A percentile compares a stretch with the other conserved stretches of the same genome.
These are phyloP conservation scores for Dactylis glomerata DNA, from an alignment of 176 grass and related monocot genomes.

Conservation along the genomic window DNA sequence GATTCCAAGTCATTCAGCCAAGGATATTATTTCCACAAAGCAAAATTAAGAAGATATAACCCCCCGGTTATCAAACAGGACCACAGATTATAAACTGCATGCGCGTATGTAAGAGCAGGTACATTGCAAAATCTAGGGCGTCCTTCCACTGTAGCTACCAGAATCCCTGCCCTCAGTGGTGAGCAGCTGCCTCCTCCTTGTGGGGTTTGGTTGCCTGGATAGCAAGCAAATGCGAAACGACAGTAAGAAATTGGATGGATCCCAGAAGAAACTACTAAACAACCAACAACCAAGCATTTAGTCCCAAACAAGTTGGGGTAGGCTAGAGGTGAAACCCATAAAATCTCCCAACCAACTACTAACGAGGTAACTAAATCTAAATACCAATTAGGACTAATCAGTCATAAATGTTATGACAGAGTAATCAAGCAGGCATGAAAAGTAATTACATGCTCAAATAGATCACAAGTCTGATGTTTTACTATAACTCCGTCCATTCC, in stretches of 20 bases:
- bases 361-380: neutral
- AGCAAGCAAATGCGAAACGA: neutral
- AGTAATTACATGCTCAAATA: neutral
- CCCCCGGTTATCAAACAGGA: neutral
- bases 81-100: conserved; percentile 27
- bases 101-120: neutral
- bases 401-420: neutral
- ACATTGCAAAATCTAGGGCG: neutral
- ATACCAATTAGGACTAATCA: neutral
- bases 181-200: conserved; percentile 45
- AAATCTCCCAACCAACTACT: too few species aligned
- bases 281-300: too few species aligned
- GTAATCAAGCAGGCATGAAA: neutral
- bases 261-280: neutral
- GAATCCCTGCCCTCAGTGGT: conserved; percentile 31
- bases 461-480: neutral
- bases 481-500: neutral
- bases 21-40: conserved; percentile 27
- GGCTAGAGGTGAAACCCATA: too few species aligned
- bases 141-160: neutral
- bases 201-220: conserved; percentile 42
- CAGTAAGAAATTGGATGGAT: neutral
- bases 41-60: neutral
- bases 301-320: too few species aligned
- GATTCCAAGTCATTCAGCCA: conserved; percentile 16